Conservation (phyloP, 257 asterid species). For the Solanum tarijense region DNA sequence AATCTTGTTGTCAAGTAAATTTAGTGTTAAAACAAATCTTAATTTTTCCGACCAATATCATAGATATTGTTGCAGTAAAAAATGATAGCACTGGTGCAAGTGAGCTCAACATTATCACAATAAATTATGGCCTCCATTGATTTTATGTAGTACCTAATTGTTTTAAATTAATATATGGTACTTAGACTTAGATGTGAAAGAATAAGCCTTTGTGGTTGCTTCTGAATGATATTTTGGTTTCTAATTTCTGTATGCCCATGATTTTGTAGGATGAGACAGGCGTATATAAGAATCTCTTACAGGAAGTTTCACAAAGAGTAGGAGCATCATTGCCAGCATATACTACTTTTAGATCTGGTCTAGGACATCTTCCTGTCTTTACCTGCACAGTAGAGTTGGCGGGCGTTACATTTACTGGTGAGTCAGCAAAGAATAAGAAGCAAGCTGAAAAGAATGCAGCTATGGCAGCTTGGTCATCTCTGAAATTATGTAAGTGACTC, state of each 20-base stretch:
- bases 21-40: not conserved
- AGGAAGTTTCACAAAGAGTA: slow-evolving; percentile 49
- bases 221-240: not conserved
- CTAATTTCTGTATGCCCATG: not conserved
- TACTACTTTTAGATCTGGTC: slow-evolving; percentile 34
- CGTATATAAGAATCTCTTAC: slow-evolving; percentile 41
- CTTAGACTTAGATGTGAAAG: not conserved
- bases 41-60: not conserved
- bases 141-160: not conserved
- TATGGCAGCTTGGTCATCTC: slow-evolving; percentile 51
- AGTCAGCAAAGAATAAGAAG: slow-evolving; percentile 45
- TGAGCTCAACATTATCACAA: not conserved
- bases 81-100: not conserved
- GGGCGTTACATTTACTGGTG: slow-evolving; percentile 37
- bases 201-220: not conserved
- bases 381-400: slow-evolving; percentile 42
- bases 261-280: slow-evolving; percentile 43
- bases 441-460: slow-evolving; percentile 55
- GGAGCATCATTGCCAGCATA: slow-evolving; percentile 40
- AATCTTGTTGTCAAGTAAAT: not conserved
- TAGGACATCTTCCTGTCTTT: slow-evolving; percentile 41
- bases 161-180: not conserved
- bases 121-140: not conserved
- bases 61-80: not conserved
- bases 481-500: slow-evolving; percentile 28